Evolutionary conservation across 176 grass and related monocot species (phyloP), one percentile per base, ranked within the genome.

Genomic region (Zizania latifolia): DNA sequence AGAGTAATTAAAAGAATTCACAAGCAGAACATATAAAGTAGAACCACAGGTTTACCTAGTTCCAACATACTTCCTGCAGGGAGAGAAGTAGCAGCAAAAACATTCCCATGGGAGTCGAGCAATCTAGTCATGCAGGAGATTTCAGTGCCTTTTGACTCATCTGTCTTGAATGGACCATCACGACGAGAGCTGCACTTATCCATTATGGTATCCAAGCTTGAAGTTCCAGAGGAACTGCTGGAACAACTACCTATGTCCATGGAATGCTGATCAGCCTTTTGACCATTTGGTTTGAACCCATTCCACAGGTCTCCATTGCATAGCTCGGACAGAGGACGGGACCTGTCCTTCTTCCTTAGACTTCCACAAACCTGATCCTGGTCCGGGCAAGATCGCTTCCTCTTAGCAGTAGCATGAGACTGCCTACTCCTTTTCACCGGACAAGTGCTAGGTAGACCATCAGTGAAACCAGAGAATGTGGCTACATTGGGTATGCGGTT

Each of bases 271-370:
- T 58, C 40, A 13, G 46, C 26, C 53, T 29, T 80, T 26, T 6
- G 55, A 5, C 40, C 55, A 45, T 53, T 72, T 38, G 77, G 27
- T 34, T 9, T 56, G 34, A 51, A 41, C 16, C 70, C 81, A 32
- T 71, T 84, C 65, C 61, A 69, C 8, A 17, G 51, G 43, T 85
- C 83, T n/a, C 83, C 78, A 29, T 86, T 77, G 73, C 86, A 88
- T 6, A 92, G 75, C 63, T 98, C 88, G 21, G 84, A 82, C 16
- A 94, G 83, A 6, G 89, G 77, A 5, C 87, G 86, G 15, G 86
- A 84, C 81, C 81, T 86, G 32, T 88, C 77, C 73, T 86, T 94
- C 62, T 82, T 99, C 73, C 91, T 90, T 11, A 62, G 58, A 59
- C 48, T 38, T 38, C 70, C 89, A 65, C 72, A 85, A 74, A 78